Base-by-base conservation (phyloP, 2,329 filamentous ascomycete genomes). In the Pochonia chlamydosporia region DNA sequence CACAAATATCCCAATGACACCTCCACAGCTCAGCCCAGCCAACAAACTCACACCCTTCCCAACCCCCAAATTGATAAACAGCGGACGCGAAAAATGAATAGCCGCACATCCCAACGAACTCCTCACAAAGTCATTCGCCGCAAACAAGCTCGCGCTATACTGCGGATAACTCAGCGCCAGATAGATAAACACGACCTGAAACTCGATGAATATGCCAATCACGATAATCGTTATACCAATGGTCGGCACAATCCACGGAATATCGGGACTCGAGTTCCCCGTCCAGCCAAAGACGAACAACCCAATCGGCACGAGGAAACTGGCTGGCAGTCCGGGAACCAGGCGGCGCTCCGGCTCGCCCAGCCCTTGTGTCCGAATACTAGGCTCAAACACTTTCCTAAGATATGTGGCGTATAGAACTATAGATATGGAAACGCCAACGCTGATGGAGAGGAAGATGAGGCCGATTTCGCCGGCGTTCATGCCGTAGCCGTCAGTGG, bases 281-380 rank as follows among this genome's bases (percentile, higher is more conserved):
- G 83, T 85, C 82, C 84, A 87, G 5, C 75, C 82, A 62, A 87
- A 87, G 55, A 84, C 79, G 60, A 89, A 86, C 0, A 89, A 63
- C 9, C 82, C 81, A 50, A 84, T 68, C 6, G 84, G 82, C 16
- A 87, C 81, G 11, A 87, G 65, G 46, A 83, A 67, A 2, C 75
- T 79, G 31, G 84, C 85, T 23, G 50, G 14, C 10, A 58, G 43
- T 0, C 48, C 56, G 1, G 56, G 54, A 10, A 52, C 49, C 0
- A 58, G 49, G 2, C 54, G 50, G 4, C 50, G 51, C 28, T 58
- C 56, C 1, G 52, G 49, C 6, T 51, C 48, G 4, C 51, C 26
- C 3, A 47, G 44, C 7, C 51, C 54, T n/a, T 52, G 47, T 3
- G 47, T 51, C 4, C 42, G 42, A 4, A 41, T 49, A 14, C 45